Evolutionary conservation across 768 basidiomycete genomes (phyloP).

Genomic region (Boletellus ananas): DNA sequence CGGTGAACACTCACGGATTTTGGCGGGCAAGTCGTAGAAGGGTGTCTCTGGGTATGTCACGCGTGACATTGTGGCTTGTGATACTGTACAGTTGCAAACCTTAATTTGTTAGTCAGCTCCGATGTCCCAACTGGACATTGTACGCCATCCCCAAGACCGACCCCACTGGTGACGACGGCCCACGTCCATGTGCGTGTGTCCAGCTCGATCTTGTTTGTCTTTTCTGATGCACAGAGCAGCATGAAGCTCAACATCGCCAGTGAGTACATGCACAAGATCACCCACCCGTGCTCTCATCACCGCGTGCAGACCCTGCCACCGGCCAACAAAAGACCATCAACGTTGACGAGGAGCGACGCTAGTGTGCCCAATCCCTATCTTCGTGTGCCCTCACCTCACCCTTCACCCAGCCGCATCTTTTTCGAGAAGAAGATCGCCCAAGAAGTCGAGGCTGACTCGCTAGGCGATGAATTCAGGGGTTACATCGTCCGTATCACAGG

Average conservation of each 20-base stretch:
- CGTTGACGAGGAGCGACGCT: slow-evolving; percentile 87
- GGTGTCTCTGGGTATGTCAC: slow-evolving; percentile 22
- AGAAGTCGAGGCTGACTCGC: slow-evolving; percentile 85
- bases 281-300: slow-evolving; percentile 10
- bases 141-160: slow-evolving; percentile 21
- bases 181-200: slow-evolving; percentile 19
- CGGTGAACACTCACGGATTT: slow-evolving; percentile 36
- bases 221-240: slow-evolving; percentile 31
- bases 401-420: slow-evolving; percentile 72
- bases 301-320: slow-evolving; percentile 80
- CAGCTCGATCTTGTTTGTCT: neutral
- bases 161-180: slow-evolving; percentile 39
- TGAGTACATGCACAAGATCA: slow-evolving; percentile 38
- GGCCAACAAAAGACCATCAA: slow-evolving; percentile 97
- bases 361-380: slow-evolving; percentile 41
- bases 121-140: neutral
- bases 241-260: slow-evolving; percentile 99
- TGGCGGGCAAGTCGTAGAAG: slow-evolving; percentile 15
- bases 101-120: slow-evolving; percentile 41
- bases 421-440: slow-evolving; percentile 97
- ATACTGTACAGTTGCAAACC: slow-evolving; percentile 61
- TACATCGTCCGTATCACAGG: slow-evolving; percentile 97
- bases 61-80: slow-evolving; percentile 31
- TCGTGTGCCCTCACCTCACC: neutral
- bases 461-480: slow-evolving; percentile 96